Conservation (phyloP, 352 stramenopile genomes). For the Phytophthora pisi region DNA sequence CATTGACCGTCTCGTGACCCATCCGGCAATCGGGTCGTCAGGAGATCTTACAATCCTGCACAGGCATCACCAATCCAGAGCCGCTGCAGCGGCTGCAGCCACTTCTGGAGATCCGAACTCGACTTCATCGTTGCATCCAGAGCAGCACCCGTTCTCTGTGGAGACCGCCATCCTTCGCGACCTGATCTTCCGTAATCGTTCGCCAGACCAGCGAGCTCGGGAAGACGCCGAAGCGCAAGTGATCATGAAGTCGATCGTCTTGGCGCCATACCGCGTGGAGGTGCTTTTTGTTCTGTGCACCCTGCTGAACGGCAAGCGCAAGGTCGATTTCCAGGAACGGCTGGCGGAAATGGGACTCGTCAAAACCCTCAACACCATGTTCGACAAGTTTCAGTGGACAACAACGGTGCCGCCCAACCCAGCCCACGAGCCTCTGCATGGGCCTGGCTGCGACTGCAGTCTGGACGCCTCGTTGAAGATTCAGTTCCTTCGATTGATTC, state of each 20-base stretch:
- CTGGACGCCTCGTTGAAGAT: constrained; percentile 95
- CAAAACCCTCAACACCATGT: constrained; percentile 93
- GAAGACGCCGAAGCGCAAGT: constrained; percentile 80
- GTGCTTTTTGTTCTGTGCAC: constrained; percentile 97
- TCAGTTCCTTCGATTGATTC: constrained; percentile 95
- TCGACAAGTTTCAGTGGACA: constrained; percentile 93
- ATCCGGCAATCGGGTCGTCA: constrained; percentile 47
- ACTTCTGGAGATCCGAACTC: constrained; percentile 12
- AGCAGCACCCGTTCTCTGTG: constrained; percentile 58
- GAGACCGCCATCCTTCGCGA: constrained; percentile 75
- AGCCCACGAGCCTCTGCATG: constrained; percentile 67
- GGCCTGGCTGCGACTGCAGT: constrained; percentile 93
- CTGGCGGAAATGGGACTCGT: constrained; percentile 91
- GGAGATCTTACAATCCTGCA: constrained; percentile 67
- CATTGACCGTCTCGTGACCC: constrained; percentile 66
- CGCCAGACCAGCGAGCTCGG: constrained; percentile 52
- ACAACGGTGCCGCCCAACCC: constrained; percentile 44
- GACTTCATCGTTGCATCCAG: constrained; percentile 27
- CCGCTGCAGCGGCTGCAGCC: constrained; percentile 15
- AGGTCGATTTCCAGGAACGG: constrained; percentile 91
- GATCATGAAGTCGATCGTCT: constrained; percentile 93
- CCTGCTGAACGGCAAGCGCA: constrained; percentile 94
- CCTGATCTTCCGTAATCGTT: constrained; percentile 73
- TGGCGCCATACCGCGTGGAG: constrained; percentile 94
- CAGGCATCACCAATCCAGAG: constrained; percentile 36